These are phyloP conservation scores for Trifolium pratense DNA, from an alignment of 306 rosid species.

Conservation along the genomic window DNA sequence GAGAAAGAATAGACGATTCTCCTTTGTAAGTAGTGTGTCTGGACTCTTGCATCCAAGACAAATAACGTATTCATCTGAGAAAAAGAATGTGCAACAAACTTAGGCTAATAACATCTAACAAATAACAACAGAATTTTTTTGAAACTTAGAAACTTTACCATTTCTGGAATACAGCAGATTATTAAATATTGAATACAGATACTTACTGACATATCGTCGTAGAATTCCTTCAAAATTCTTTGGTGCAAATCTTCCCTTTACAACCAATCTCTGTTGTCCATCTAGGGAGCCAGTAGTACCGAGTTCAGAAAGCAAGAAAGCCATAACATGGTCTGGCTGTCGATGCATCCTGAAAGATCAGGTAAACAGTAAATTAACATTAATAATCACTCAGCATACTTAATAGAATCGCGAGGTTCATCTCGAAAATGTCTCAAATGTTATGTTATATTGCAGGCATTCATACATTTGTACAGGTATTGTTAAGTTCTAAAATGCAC, in stretches of 20 bases:
- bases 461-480: background rate
- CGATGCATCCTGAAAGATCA: slow-evolving; percentile 79
- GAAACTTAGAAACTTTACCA: background rate
- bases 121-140: slow-evolving; percentile 21
- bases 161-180: slow-evolving; percentile 7
- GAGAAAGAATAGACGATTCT: slow-evolving; percentile 94
- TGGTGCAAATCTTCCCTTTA: slow-evolving; percentile 97
- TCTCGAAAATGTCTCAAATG: no score
- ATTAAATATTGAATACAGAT: background rate
- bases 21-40: slow-evolving; percentile 93
- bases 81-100: slow-evolving; percentile 13
- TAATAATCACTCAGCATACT: no score
- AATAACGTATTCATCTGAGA: slow-evolving; percentile 85
- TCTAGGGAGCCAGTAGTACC: slow-evolving; percentile 99
- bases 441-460: no score
- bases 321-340: slow-evolving; percentile 96
- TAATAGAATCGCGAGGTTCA: background rate
- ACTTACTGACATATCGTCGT: slow-evolving; percentile 92
- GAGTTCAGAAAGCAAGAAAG: slow-evolving; percentile 91
- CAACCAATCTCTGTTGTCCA: slow-evolving; percentile 93
- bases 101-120: background rate
- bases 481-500: background rate
- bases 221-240: slow-evolving; percentile 95
- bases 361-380: background rate
- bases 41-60: slow-evolving; percentile 96